Evolutionary conservation across 176 grass and related monocot species (phyloP).

Genomic region (Carex pumila): DNA sequence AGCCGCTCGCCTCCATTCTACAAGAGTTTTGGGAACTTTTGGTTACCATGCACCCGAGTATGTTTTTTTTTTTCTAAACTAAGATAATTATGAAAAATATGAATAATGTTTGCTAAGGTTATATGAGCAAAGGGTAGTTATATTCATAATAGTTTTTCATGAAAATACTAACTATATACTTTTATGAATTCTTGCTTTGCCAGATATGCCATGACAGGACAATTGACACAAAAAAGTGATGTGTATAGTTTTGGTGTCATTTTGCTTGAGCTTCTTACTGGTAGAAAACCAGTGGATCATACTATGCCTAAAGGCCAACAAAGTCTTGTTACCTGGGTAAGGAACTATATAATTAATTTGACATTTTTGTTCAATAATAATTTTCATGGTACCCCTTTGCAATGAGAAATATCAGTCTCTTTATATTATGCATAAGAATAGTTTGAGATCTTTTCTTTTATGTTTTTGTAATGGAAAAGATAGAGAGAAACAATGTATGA

Average conservation of each 20-base stretch:
- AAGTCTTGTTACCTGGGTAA: constrained; percentile 92
- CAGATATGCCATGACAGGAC: constrained; percentile 86
- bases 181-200: not conserved
- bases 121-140: not conserved
- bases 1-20: constrained; percentile 62
- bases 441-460: not conserved
- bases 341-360: not conserved
- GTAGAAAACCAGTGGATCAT: constrained; percentile 79
- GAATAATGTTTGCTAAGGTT: not conserved
- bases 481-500: not conserved
- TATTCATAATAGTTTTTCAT: not conserved
- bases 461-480: not conserved
- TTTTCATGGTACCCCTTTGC: not conserved
- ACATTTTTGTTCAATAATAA: not conserved
- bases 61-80: not conserved
- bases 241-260: constrained; percentile 81
- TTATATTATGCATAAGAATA: not conserved
- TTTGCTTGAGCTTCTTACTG: constrained; percentile 62
- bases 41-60: constrained; percentile 89
- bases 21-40: constrained; percentile 71
- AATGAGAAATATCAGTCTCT: not conserved
- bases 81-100: not conserved
- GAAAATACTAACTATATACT: not conserved
- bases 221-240: constrained; percentile 80
- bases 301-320: constrained; percentile 86